These are phyloP conservation scores for Cyanidium caldarium DNA, from an alignment of 23 red algal genomes.

Conservation along the genomic window DNA sequence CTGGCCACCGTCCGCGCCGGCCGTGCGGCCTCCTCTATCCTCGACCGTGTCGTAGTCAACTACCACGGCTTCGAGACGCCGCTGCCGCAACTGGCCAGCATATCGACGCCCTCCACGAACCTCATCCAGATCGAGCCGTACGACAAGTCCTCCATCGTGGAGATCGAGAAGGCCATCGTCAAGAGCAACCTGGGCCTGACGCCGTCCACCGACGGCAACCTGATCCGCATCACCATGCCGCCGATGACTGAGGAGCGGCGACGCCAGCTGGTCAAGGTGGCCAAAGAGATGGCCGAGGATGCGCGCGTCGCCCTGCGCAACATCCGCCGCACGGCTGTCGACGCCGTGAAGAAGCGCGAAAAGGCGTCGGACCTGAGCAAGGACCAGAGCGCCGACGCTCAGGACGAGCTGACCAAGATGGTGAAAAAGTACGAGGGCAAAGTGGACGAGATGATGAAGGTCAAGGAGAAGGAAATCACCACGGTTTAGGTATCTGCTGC, in stretches of 20 bases:
- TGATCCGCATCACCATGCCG: slow-evolving; percentile 68
- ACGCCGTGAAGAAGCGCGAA: slow-evolving; percentile 80
- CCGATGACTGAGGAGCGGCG: slow-evolving; percentile 73
- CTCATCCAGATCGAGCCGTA: slow-evolving; percentile 62
- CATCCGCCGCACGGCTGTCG: slow-evolving; percentile 72
- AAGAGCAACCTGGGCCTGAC: slow-evolving; percentile 82
- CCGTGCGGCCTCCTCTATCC: slow-evolving; percentile 45
- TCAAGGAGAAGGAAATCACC: slow-evolving; percentile 89
- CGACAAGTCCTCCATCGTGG: slow-evolving; percentile 48
- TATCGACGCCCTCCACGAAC: slow-evolving; percentile 47
- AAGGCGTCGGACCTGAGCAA: slow-evolving; percentile 79
- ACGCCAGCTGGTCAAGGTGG: slow-evolving; percentile 66
- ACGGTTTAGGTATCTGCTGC: slow-evolving; percentile 72
- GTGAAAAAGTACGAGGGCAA: slow-evolving; percentile 65
- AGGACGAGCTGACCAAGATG: slow-evolving; percentile 75
- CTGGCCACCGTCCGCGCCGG: slow-evolving; percentile 83
- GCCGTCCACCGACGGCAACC: slow-evolving; percentile 64
- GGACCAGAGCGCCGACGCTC: slow-evolving; percentile 69
- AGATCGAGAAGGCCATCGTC: slow-evolving; percentile 64
- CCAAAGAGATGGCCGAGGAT: slow-evolving; percentile 86
- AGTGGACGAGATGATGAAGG: slow-evolving; percentile 52
- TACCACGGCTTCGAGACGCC: slow-evolving; percentile 94
- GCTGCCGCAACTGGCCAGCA: slow-evolving; percentile 62
- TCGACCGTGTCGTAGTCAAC: slow-evolving; percentile 72
- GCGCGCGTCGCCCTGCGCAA: slow-evolving; percentile 80